Evolutionary conservation across 2,329 filamentous ascomycete genomes (phyloP).

Genomic region (Dichotomopilus funicola): DNA sequence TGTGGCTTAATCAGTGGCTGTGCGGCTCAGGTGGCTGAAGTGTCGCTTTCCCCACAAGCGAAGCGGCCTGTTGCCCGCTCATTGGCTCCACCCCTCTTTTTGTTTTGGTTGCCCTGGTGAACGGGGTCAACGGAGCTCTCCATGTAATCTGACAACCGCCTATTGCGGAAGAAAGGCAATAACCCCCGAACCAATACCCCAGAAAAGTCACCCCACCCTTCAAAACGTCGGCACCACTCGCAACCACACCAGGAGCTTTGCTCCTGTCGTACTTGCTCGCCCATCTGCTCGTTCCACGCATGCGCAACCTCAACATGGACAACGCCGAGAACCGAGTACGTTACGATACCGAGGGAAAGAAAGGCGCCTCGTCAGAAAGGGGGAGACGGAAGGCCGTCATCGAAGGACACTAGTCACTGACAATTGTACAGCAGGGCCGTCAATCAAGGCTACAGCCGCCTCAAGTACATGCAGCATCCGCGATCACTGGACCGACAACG

Average conservation of each 20-base stretch:
- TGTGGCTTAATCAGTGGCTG: too few relatives aligned
- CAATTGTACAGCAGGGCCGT: slow-evolving; percentile 12
- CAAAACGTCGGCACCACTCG: slow-evolving; percentile 27
- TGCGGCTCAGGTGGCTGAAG: not conserved
- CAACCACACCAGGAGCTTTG: slow-evolving; percentile 31
- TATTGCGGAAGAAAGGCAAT: slow-evolving; percentile 21
- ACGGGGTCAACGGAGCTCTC: slow-evolving; percentile 14
- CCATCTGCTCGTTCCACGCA: slow-evolving; percentile 25
- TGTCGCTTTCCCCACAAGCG: not conserved
- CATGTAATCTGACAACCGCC: slow-evolving; percentile 18
- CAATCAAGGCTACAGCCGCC: slow-evolving; percentile 24
- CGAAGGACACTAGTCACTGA: not conserved
- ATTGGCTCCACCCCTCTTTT: slow-evolving; percentile 11
- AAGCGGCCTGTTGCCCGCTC: not conserved
- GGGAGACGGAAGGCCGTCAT: not conserved
- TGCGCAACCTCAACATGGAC: slow-evolving; percentile 32
- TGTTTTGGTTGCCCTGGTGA: slow-evolving; percentile 21
- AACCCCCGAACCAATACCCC: slow-evolving; percentile 1
- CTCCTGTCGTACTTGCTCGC: slow-evolving; percentile 32
- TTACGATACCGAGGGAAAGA: not conserved
- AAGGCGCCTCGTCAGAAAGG: not conserved
- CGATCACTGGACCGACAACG: not conserved
- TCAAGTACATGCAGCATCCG: slow-evolving; percentile 6
- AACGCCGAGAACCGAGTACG: slow-evolving; percentile 32
- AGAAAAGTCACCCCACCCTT: slow-evolving; percentile 19